Evolutionary conservation across 1,139 yeast species (phyloP), one percentile per base, ranked within the genome.

Genomic region (Geotrichum citri-aurantii): DNA sequence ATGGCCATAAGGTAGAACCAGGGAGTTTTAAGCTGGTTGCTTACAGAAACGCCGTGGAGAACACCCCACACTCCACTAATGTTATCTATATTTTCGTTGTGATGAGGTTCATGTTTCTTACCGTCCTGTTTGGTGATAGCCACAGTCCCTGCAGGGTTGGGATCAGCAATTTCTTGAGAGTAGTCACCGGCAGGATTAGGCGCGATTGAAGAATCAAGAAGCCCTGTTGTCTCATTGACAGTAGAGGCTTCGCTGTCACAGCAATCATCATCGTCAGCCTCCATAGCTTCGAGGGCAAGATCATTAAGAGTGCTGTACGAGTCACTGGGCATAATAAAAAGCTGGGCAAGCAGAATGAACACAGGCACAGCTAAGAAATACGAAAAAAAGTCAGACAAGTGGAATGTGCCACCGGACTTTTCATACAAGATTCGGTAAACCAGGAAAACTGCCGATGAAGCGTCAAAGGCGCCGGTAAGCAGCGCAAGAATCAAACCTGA

Each of bases 1-100:
- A 82, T 69, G 24, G 89, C 81, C 87, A 90, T 86, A 58, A 90
- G 75, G 55, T 79, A 69, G 70, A 90, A 92, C 95, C 97, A 90
- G 11, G 86, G 84, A 2, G 93, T 82, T 52, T 73, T 75, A 59
- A 91, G 74, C 73, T 92, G 98, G 54, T 80, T 79, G 12, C 67
- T 63, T n/a, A 86, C 80, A 1, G 86, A 65, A 50, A 76, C 74
- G 2, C 85, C 88, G 70, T 92, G 97, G 71, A 91, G 75, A 6
- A 86, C 81, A n/a, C 97, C 97, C 75, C 88, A 89, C 1, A 89
- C 81, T 1, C 96, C 96, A 17, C 92, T 66, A 3, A 61, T 58
- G 50, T 67, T 68, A 21, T 67, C 64, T 85, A 4, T 88, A 73
- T 61, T 82, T 77, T 51, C 76, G 31, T 57, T 54, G 19, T 53